A percentile compares a stretch with the other conserved stretches of the same genome.
These are phyloP conservation scores for Cytidiella melzeri DNA, from an alignment of 768 basidiomycete species.

Conservation along the genomic window DNA sequence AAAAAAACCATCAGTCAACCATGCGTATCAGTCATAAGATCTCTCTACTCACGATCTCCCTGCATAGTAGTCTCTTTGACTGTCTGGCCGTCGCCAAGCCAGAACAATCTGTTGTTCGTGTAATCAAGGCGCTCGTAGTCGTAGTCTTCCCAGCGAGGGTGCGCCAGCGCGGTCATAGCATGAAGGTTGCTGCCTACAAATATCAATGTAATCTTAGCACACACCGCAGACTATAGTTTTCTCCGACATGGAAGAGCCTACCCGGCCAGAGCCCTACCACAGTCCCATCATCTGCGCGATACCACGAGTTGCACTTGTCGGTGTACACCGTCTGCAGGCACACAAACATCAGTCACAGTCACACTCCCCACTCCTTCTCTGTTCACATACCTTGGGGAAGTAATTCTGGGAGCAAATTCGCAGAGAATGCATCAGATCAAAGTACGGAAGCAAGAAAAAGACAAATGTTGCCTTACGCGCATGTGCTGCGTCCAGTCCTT, in stretches of 20 bases:
- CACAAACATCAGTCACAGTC: background rate
- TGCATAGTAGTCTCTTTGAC: slow-evolving; percentile 40
- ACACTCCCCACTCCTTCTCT: background rate
- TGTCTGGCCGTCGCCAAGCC: slow-evolving; percentile 60
- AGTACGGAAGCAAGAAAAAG: too few relatives aligned
- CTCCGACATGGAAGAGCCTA: slow-evolving; percentile 18
- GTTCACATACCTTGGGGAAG: slow-evolving; percentile 36
- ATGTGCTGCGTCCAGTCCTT: slow-evolving; percentile 56
- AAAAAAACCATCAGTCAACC: too few relatives aligned
- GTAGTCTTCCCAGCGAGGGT: slow-evolving; percentile 64
- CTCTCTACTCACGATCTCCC: slow-evolving; percentile 22
- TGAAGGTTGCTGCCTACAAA: slow-evolving; percentile 47
- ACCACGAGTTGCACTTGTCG: slow-evolving; percentile 39
- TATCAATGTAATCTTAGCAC: too few relatives aligned
- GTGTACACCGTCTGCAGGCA: background rate
- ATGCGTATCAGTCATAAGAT: too few relatives aligned
- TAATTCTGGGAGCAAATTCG: slow-evolving; percentile 28
- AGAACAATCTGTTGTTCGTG: slow-evolving; percentile 44
- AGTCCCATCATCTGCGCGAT: slow-evolving; percentile 53
- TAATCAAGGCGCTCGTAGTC: slow-evolving; percentile 42
- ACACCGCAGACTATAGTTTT: too few relatives aligned
- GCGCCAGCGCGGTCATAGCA: slow-evolving; percentile 37
- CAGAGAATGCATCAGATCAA: too few relatives aligned
- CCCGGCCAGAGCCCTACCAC: slow-evolving; percentile 58
- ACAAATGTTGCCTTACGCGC: slow-evolving; percentile 31